These are phyloP conservation scores for Cantharellus anzutake DNA, from an alignment of 768 basidiomycete species.

Conservation along the genomic window DNA sequence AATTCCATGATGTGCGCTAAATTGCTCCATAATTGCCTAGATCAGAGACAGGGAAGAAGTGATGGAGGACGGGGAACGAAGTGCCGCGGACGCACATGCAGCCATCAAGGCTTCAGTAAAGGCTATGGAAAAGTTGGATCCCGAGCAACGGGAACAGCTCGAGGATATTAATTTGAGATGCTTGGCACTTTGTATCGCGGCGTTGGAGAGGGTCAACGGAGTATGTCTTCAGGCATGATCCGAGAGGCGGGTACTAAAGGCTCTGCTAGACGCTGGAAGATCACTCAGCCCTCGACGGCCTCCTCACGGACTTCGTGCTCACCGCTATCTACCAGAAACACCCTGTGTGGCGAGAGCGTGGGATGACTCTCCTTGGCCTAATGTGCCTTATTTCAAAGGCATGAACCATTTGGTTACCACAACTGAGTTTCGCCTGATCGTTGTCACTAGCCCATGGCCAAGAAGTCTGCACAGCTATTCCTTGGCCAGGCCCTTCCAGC, in stretches of 20 bases:
- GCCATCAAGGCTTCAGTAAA: neutral
- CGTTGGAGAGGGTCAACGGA: slow-evolving; percentile 73
- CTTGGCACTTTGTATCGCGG: slow-evolving; percentile 54
- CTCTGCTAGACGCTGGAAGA: slow-evolving; percentile 27
- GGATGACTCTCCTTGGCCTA: slow-evolving; percentile 58
- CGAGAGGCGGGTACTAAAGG: no score
- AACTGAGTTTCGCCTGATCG: neutral
- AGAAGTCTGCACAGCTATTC: slow-evolving; percentile 62
- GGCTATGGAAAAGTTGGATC: slow-evolving; percentile 24
- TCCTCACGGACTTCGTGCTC: slow-evolving; percentile 65
- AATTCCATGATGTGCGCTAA: no score
- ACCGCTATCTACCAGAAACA: slow-evolving; percentile 85
- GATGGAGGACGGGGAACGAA: neutral
- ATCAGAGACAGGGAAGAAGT: no score
- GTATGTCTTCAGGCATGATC: slow-evolving; percentile 21
- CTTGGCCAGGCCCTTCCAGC: slow-evolving; percentile 47
- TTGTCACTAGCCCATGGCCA: slow-evolving; percentile 23
- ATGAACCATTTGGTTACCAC: slow-evolving; percentile 1
- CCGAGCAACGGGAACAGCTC: slow-evolving; percentile 36
- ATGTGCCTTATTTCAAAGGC: slow-evolving; percentile 75
- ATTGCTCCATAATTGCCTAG: no score
- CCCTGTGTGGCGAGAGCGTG: slow-evolving; percentile 58
- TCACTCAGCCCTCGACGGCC: slow-evolving; percentile 49
- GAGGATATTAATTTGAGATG: slow-evolving; percentile 59
- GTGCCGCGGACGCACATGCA: neutral